Evolutionary conservation across 169 alveolate species (phyloP).

Genomic region (Plasmodium fragile): DNA sequence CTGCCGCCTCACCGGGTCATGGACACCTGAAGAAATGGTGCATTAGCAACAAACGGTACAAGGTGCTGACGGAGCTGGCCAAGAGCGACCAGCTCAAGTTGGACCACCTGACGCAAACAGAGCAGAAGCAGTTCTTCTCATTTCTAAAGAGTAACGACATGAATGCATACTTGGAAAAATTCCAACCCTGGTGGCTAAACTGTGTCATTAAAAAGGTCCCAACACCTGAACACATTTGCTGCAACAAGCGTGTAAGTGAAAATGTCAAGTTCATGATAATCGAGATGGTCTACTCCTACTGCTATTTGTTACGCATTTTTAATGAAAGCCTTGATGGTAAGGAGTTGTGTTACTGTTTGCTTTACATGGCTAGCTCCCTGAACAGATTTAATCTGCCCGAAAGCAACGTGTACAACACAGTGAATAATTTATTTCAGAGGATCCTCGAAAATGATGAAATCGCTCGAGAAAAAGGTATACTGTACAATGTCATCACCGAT

Average conservation of each 20-base stretch:
- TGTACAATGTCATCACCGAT: slow-evolving; percentile 63
- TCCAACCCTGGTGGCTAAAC: slow-evolving; percentile 67
- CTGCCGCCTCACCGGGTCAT: not conserved
- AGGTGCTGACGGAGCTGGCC: slow-evolving; percentile 62
- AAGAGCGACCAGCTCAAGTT: slow-evolving; percentile 23
- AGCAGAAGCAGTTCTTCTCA: slow-evolving; percentile 69
- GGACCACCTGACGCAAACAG: slow-evolving; percentile 51
- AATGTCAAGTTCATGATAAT: slow-evolving; percentile 42
- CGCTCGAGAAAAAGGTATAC: slow-evolving; percentile 46
- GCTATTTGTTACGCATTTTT: slow-evolving; percentile 61
- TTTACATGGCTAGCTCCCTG: slow-evolving; percentile 28
- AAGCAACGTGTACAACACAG: slow-evolving; percentile 29
- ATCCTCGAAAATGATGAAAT: slow-evolving; percentile 66
- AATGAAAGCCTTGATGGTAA: slow-evolving; percentile 13
- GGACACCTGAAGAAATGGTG: slow-evolving; percentile 34
- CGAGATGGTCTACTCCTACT: slow-evolving; percentile 51
- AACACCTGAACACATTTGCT: slow-evolving; percentile 68
- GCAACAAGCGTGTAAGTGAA: slow-evolving; percentile 20
- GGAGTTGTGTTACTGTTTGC: slow-evolving; percentile 39
- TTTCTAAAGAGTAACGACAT: slow-evolving; percentile 66
- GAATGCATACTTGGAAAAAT: slow-evolving; percentile 24
- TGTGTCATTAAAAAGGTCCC: slow-evolving; percentile 63
- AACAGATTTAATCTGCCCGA: slow-evolving; percentile 42
- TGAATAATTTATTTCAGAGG: slow-evolving; percentile 34
- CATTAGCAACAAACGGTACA: slow-evolving; percentile 67